Evolutionary conservation across 495 filamentous ascomycete species (phyloP).

Genomic region (Neurospora intermedia): DNA sequence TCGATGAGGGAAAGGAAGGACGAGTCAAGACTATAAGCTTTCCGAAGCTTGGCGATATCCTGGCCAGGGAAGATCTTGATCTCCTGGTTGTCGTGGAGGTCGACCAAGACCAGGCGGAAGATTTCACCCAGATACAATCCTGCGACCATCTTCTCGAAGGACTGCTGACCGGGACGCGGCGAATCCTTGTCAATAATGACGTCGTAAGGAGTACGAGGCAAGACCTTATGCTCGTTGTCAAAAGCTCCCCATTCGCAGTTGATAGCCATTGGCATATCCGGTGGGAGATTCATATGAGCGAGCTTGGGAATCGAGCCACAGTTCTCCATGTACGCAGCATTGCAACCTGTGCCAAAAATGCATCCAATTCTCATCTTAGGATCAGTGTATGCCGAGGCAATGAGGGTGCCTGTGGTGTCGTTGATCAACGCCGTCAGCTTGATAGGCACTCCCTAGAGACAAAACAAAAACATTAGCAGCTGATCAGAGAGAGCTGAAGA

Average conservation of each 20-base stretch:
- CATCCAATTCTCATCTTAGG: conserved; percentile 84
- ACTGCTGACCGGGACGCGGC: conserved; percentile 87
- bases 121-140: conserved; percentile 93
- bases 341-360: conserved; percentile 97
- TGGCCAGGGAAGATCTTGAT: conserved; percentile 74
- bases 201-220: conserved; percentile 81
- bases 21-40: conserved; percentile 77
- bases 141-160: conserved; percentile 97
- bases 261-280: conserved; percentile 87
- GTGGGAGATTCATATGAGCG: conserved; percentile 82
- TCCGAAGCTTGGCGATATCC: conserved; percentile 65
- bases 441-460: conserved; percentile 68
- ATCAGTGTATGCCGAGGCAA: conserved; percentile 94
- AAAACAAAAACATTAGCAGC: conserved; percentile 5
- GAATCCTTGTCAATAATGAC: conserved; percentile 84
- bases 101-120: conserved; percentile 80
- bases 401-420: conserved; percentile 98
- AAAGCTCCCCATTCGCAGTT: conserved; percentile 99
- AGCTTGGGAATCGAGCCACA: conserved; percentile 88
- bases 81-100: conserved; percentile 68
- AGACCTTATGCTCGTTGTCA: conserved; percentile 89
- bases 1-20: conserved; percentile 95
- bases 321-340: conserved; percentile 96
- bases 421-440: conserved; percentile 91
- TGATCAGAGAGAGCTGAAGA: background rate